Evolutionary conservation across 192 early-diverging fungal species (phyloP).

Genomic region (Thoreauomyces humboldtii): DNA sequence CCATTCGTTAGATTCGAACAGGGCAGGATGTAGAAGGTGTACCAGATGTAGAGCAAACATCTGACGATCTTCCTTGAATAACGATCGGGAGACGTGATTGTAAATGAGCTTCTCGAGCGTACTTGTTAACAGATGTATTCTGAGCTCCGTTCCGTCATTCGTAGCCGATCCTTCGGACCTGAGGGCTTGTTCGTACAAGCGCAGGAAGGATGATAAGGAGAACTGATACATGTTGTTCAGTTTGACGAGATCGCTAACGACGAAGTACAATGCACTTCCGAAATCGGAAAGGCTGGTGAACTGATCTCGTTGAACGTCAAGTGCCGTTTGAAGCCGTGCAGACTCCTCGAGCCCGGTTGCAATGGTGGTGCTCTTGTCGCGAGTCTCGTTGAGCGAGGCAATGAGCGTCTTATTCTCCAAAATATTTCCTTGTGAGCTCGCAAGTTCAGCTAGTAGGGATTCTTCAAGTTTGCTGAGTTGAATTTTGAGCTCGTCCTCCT

Average conservation of each 20-base stretch:
- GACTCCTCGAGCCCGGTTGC: constrained; percentile 48
- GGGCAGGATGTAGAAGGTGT: constrained; percentile 31
- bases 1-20: constrained; percentile 55
- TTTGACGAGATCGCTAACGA: constrained; percentile 46
- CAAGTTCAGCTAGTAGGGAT: constrained; percentile 50
- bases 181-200: constrained; percentile 47
- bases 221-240: constrained; percentile 61
- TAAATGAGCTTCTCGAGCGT: constrained; percentile 46
- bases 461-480: constrained; percentile 54
- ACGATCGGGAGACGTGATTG: constrained; percentile 43
- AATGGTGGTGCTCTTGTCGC: constrained; percentile 54
- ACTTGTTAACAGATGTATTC: constrained; percentile 42
- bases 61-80: constrained; percentile 55
- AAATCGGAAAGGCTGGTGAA: constrained; percentile 48
- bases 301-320: constrained; percentile 55
- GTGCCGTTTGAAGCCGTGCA: constrained; percentile 41
- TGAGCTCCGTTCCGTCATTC: constrained; percentile 45
- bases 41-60: constrained; percentile 53
- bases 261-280: constrained; percentile 51
- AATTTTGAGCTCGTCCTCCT: constrained; percentile 56
- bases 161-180: constrained; percentile 27
- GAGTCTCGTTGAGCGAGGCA: constrained; percentile 51
- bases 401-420: constrained; percentile 57
- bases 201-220: constrained; percentile 45
- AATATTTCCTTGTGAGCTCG: constrained; percentile 59